Evolutionary conservation across 305 asterid genomes (phyloP).

Genomic region (Fraxinus ornus): DNA sequence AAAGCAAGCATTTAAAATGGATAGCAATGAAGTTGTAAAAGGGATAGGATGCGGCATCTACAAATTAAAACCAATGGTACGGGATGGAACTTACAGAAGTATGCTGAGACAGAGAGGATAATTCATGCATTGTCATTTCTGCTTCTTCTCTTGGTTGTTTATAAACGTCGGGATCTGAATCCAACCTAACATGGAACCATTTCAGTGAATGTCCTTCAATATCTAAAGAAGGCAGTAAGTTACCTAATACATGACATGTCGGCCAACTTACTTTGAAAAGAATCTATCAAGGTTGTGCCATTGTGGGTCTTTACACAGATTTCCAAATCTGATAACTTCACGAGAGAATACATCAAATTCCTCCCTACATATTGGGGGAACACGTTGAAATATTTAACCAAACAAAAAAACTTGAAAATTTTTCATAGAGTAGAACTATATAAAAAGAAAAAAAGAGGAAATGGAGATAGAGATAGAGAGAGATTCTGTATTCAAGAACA

Average conservation of each 20-base stretch:
- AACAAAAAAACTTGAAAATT: neutral
- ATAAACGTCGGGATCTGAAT: conserved; percentile 62
- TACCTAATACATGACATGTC: conserved; percentile 3
- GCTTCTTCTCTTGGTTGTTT: conserved; percentile 74
- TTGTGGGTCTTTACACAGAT: conserved; percentile 94
- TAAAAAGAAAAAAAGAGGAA: neutral
- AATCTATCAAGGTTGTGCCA: conserved; percentile 92
- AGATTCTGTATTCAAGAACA: neutral
- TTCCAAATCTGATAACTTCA: conserved; percentile 91
- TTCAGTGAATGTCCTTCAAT: conserved; percentile 21
- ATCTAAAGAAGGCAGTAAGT: conserved; percentile 11
- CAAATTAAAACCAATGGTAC: conserved; percentile 8
- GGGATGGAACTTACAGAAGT: conserved; percentile 73
- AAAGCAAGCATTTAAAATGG: neutral
- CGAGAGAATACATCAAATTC: conserved; percentile 88
- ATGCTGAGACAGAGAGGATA: conserved; percentile 77
- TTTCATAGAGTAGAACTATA: conserved; percentile 1
- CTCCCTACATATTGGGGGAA: conserved; percentile 53
- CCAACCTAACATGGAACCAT: conserved; percentile 56
- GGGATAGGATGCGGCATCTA: neutral
- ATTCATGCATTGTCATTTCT: conserved; percentile 84
- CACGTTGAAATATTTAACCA: conserved; percentile 5
- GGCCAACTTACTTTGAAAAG: conserved; percentile 61
- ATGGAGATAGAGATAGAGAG: neutral
- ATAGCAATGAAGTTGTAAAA: neutral